Base-by-base conservation (phyloP, 2,329 filamentous ascomycete genomes). In the Xylaria sp. region DNA sequence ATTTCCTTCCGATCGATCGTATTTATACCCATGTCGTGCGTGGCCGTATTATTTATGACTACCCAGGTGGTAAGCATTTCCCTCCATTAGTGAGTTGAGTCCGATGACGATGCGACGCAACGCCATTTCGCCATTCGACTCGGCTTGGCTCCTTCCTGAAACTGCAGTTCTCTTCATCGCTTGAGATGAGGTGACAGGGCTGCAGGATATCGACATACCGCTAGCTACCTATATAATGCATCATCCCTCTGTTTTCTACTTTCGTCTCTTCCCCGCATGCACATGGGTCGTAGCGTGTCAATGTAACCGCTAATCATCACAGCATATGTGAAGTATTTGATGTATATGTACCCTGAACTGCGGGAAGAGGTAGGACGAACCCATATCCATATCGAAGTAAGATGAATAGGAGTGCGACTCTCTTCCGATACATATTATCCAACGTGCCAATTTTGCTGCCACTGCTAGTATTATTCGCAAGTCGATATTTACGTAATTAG, bases 101-200 rank as follows among this genome's bases (percentile, higher is more conserved):
- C 15, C 38, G 25, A 61, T 61, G 61, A 44, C 62, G 62, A 70
- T 71, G 69, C 64, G 61, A 69, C 64, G 38, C 56, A 63, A 54
- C 58, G 39, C 55, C 49, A 56, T 61, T 57, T 53, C 64, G 63
- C 59, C 57, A 61, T 67, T 55, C 54, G 42, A 27, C 10, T 2
- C 9, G 17, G 42, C 64, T 62, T 57, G 33, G 61, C 70, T 70
- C 72, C 73, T 74, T 73, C 73, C 73, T 61, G 66, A 73, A 73
- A 58, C 44, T 57, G 66, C 44, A 61, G 56, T 27, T 15, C 39
- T 50, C 36, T 38, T 31, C 56, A 65, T 72, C 68, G 66, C 63
- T 66, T n/a, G 42, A 3, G 49, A 73, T 73, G 70, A 73, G 67
- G 72, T 61, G 68, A 74, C 54, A 15, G 61, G 27, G 42, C 55